Evolutionary conservation across 768 basidiomycete genomes (phyloP).

Genomic region (Podaxis mareebaensis): DNA sequence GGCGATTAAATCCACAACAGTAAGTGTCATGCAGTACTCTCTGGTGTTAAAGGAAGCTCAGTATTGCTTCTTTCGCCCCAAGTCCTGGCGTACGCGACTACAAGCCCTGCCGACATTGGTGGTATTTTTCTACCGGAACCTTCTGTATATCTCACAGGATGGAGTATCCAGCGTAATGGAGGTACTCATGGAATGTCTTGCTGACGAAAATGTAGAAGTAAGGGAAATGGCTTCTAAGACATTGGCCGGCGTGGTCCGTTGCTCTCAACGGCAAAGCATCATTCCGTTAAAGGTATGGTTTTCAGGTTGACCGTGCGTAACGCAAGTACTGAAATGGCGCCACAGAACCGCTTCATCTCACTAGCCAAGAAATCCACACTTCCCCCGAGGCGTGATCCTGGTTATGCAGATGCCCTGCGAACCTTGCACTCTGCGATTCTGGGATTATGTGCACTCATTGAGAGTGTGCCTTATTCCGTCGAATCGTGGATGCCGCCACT

Average conservation of each 20-base stretch:
- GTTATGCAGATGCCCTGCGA: conserved; percentile 72
- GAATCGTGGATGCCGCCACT: conserved; percentile 88
- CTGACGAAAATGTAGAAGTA: conserved; percentile 92
- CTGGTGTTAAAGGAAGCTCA: background rate
- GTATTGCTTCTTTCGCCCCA: conserved; percentile 12
- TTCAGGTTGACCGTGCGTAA: background rate
- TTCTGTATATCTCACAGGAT: conserved; percentile 69
- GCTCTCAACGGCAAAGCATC: conserved; percentile 88
- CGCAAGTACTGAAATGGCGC: background rate
- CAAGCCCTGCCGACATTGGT: conserved; percentile 87
- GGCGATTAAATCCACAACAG: conserved; percentile 78
- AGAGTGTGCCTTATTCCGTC: conserved; percentile 93
- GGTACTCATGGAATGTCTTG: conserved; percentile 77
- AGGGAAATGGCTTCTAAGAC: conserved; percentile 88
- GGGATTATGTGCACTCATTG: conserved; percentile 86
- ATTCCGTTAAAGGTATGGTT: conserved; percentile 70
- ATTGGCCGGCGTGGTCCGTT: conserved; percentile 83
- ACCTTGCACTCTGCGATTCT: conserved; percentile 86
- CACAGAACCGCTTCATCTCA: conserved; percentile 77
- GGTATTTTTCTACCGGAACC: conserved; percentile 89
- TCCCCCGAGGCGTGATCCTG: conserved; percentile 67
- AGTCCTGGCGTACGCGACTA: conserved; percentile 92
- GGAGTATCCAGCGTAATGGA: conserved; percentile 77
- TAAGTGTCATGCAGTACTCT: conserved; percentile 31
- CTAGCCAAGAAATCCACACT: conserved; percentile 61